These are phyloP conservation scores for Pleodorina starrii DNA, from an alignment of 139 green algal genomes.

Conservation along the genomic window DNA sequence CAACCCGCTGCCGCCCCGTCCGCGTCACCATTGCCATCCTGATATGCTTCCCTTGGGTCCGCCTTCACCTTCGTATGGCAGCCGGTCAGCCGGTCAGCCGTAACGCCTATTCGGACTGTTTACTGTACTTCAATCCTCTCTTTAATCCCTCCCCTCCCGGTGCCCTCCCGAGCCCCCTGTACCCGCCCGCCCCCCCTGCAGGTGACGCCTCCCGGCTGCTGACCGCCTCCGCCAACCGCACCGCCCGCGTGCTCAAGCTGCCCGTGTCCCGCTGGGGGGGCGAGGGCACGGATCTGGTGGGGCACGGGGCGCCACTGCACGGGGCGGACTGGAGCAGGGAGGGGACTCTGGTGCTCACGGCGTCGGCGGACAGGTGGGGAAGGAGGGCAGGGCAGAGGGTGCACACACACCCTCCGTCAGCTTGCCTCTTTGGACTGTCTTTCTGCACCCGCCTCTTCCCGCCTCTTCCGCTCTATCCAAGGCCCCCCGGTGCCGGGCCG, in stretches of 20 bases:
- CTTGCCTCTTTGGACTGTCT: no score
- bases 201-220: slow-evolving; percentile 69
- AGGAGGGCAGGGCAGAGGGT: not conserved
- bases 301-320: slow-evolving; percentile 14
- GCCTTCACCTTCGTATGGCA: no score
- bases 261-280: slow-evolving; percentile 52
- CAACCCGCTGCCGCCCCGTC: no score
- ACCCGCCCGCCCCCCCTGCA: not conserved
- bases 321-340: slow-evolving; percentile 61
- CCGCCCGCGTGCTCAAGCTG: slow-evolving; percentile 65
- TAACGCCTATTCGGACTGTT: no score
- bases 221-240: slow-evolving; percentile 65
- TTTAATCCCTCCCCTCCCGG: no score
- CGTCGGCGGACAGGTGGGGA: slow-evolving; percentile 64
- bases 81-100: no score
- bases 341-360: slow-evolving; percentile 66
- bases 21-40: no score
- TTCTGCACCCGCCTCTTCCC: not conserved
- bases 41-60: no score
- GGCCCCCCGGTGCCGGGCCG: no score
- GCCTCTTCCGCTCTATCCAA: no score
- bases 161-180: not conserved
- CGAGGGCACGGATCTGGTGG: slow-evolving; percentile 58
- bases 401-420: not conserved
- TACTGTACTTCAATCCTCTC: no score